Base-by-base conservation (phyloP, 2,329 filamentous ascomycete genomes). In the Sclerotinia nivalis region DNA sequence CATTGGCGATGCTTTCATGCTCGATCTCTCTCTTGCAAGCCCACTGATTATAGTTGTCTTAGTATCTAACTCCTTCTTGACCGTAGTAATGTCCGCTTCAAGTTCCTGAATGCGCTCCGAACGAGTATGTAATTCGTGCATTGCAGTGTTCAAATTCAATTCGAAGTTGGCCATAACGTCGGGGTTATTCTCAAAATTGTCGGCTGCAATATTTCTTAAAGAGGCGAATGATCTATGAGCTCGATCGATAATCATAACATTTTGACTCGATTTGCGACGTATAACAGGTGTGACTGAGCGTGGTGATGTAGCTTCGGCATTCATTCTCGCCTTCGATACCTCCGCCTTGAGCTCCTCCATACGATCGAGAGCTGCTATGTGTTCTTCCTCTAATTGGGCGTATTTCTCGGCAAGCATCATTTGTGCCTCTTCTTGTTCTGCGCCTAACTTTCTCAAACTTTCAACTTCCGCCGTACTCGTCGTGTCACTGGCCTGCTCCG, bases 11-110 rank as follows among this genome's bases (percentile, higher is more conserved):
- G 86, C 84, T 79, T 95, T 93, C 82, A 97, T 86, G 81, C 93
- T 97, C 4, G 93, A 95, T 71, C 96, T 87, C 80, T 99, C 96
- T 68, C 96, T 90, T 4, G 96, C 97, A 73, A 99, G 84, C 9
- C 96, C 96, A 43, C 93, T 93, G 75, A 99, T 98, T 78, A 99
- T 94, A 43, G 93, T 92, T 84, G 95, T 93, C 86, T 99, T 99
- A 72, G 88, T 90, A 78, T 99, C 96, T 91, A 98, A 97, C 80
- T 99, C 96, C 83, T 93, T 97, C 83, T 93, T 96, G 31, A 93
- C 88, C 5, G 88, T 89, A 37, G 89, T 84, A 69, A 97, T 87
- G 75, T 97, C 95, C 8, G 89, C 89, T 80, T 99, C 96, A 20
- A 99, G 84, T 76, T 94, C 90, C 77, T 96, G 92, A 67, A 97